Evolutionary conservation across 495 filamentous ascomycete species (phyloP).

Genomic region (Neurospora terricola): DNA sequence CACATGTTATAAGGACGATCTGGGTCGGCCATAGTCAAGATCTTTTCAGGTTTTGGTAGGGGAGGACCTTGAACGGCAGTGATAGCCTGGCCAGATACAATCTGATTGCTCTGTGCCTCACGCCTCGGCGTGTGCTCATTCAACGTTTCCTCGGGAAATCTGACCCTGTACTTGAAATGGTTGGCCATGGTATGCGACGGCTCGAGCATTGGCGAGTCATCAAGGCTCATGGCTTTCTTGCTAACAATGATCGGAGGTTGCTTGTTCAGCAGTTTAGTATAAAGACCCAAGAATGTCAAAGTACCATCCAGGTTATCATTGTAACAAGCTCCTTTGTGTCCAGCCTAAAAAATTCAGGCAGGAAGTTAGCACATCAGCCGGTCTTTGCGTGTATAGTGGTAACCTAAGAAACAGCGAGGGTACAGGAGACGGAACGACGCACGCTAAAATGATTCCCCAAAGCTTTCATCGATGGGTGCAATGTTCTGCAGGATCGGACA

Average conservation of each 20-base stretch:
- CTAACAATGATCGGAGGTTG: constrained; percentile 8
- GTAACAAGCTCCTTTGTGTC: constrained; percentile 8
- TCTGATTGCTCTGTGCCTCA: background rate
- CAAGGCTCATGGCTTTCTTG: constrained; percentile 7
- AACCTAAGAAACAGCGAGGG: too few species aligned
- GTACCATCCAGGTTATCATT: constrained; percentile 21
- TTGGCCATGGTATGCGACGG: background rate
- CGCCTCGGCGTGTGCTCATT: background rate
- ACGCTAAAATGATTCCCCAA: constrained; percentile 20
- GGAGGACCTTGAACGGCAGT: background rate
- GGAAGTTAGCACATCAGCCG: background rate
- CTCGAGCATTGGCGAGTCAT: constrained; percentile 6
- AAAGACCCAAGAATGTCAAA: constrained; percentile 11
- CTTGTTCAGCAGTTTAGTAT: background rate
- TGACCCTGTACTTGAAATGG: background rate
- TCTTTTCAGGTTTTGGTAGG: background rate
- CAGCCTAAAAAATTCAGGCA: background rate
- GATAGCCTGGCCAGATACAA: background rate
- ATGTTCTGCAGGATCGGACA: constrained; percentile 15
- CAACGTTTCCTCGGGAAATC: background rate
- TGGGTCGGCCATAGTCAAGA: constrained; percentile 12
- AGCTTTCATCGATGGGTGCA: constrained; percentile 9
- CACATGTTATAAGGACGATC: constrained; percentile 20
- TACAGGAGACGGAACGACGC: background rate
- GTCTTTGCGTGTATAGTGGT: background rate